A percentile compares a stretch with the other conserved stretches of the same genome.
Conservation (phyloP, 2,329 filamentous ascomycete genomes). For the Albifimbria verrucaria region DNA sequence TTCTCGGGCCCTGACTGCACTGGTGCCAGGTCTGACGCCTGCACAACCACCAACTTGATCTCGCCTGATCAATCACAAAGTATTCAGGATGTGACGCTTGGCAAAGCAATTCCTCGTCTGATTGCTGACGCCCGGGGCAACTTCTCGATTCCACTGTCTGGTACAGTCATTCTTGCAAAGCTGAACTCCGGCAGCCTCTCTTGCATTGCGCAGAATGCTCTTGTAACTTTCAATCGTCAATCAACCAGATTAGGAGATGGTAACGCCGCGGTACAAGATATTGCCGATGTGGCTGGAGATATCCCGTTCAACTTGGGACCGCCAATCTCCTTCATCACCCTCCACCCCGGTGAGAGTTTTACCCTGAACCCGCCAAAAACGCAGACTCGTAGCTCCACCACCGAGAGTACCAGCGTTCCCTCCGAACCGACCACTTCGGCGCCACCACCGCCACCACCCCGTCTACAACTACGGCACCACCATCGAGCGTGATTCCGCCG, state of each 20-base stretch:
- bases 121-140: slow-evolving; percentile 62
- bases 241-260: slow-evolving; percentile 30
- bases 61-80: slow-evolving; percentile 35
- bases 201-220: slow-evolving; percentile 80
- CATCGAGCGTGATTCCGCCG: slow-evolving; percentile 8
- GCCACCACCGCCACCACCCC: neutral
- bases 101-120: slow-evolving; percentile 72
- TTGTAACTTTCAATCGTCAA: slow-evolving; percentile 76
- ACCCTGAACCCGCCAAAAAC: neutral
- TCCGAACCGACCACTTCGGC: neutral
- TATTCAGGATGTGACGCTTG: slow-evolving; percentile 71
- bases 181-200: slow-evolving; percentile 74
- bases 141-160: slow-evolving; percentile 74
- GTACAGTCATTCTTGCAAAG: slow-evolving; percentile 66
- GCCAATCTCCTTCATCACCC: slow-evolving; percentile 2
- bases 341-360: neutral
- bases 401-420: neutral
- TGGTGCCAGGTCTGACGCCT: slow-evolving; percentile 43
- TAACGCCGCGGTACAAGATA: slow-evolving; percentile 7
- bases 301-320: slow-evolving; percentile 11
- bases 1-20: slow-evolving; percentile 65
- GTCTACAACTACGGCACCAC: slow-evolving; percentile 3
- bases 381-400: neutral
- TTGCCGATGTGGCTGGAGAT: slow-evolving; percentile 20
- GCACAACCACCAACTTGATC: slow-evolving; percentile 46